Evolutionary conservation across 2,329 filamentous ascomycete species (phyloP), one percentile per base, ranked within the genome.

Genomic region (Pestalotiopsis sp.): DNA sequence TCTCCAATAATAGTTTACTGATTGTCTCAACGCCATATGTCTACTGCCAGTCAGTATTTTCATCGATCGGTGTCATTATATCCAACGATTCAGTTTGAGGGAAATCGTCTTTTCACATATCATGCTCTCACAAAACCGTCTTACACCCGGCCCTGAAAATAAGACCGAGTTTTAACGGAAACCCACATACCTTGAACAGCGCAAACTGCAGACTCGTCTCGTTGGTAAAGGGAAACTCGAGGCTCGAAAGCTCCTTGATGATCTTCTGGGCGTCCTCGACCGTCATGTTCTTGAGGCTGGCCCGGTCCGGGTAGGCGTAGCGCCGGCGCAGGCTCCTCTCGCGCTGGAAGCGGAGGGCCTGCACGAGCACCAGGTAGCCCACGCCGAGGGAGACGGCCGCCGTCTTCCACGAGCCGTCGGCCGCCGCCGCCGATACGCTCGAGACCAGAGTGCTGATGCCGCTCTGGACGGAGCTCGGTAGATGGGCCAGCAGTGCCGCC

Each of bases 11-110:
- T 1, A 79, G 67, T 36, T 71, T 70, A 56, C 75, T 76, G 52
- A 79, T 78, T 36, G 72, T 74, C 70, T 78, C 77, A 11, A 79
- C 70, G 27, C 72, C 77, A 49, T 79, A 79, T 9, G 77, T 79
- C 77, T 79, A 39, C 1, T n/a, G n/a, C 45, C 14, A 23, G 36
- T 63, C 39, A 63, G 60, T 20, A 12, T 45, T 13, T 20, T 25
- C 4, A 4, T 36, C 25, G 7, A 6, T 23, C 1, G 20, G 13
- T 13, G 3, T 60, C 31, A 60, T 36, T 13, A 17, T n/a, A 3
- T 17, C 31, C 31, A 1, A 9, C 7, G 1, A 36, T 7, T 36
- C 31, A 9, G 7, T 36, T 36, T 9, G 31, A 2, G 31, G 1
- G 2, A 9, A 2, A 2, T 7, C 2, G 31, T 7, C 1, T 36